Percentiles rank a stretch among this genome's conserved stretches.
These are phyloP conservation scores for Trichoderma parareesei DNA, from an alignment of 495 filamentous ascomycete genomes.

Conservation along the genomic window DNA sequence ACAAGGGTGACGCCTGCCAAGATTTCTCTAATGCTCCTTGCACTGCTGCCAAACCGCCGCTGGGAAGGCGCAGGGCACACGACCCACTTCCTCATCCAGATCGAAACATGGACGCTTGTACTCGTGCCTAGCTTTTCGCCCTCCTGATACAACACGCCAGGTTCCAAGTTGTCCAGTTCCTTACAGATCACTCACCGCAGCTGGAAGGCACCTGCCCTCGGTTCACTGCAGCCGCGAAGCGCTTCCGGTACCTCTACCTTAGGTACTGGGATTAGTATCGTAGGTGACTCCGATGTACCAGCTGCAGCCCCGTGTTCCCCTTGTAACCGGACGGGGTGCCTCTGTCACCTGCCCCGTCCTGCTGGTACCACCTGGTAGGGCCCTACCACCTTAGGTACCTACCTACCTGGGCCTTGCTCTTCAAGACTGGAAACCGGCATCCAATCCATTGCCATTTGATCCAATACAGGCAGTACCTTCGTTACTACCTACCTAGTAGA, in stretches of 20 bases:
- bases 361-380: background rate
- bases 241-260: background rate
- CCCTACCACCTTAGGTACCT: too few species aligned
- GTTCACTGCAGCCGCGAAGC: background rate
- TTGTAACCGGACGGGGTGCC: background rate
- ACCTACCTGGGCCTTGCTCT: too few species aligned
- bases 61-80: background rate
- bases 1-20: background rate
- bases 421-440: too few species aligned
- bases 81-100: slow-evolving; percentile 8
- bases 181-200: background rate
- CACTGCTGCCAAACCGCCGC: background rate
- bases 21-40: background rate
- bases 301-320: background rate
- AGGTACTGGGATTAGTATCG: background rate
- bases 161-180: too few species aligned
- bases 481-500: too few species aligned
- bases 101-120: background rate
- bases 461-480: too few species aligned
- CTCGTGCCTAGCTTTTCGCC: too few species aligned
- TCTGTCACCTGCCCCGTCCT: background rate
- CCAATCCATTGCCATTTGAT: too few species aligned
- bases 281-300: background rate
- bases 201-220: too few species aligned
- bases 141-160: too few species aligned